Base-by-base conservation (phyloP, 495 filamentous ascomycete genomes). In the Glonium stellatum region DNA sequence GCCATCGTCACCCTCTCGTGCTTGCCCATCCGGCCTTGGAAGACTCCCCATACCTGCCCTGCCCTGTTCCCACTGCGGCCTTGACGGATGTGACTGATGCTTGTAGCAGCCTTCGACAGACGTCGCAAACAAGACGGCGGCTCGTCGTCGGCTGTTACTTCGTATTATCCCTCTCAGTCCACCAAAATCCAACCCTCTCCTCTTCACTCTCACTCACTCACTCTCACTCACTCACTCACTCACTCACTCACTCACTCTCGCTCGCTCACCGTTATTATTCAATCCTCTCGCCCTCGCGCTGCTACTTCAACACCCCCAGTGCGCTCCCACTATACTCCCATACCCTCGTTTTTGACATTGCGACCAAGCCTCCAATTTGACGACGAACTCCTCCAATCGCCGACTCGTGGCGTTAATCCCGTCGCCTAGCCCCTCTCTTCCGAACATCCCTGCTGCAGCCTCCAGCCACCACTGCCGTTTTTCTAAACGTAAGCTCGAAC, bases 291-390 rank as follows among this genome's bases (percentile, higher is more conserved):
- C 27, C 27, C 27, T 31, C 27, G 27, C 27, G 6, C 27, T 31
- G 27, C 27, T 6, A 31, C 3, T 31, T 31, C 27, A 2, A 31
- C 27, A 6, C 21, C 42, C 15, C 42, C 5, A 3, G 21, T 22
- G 10, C 42, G 5, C n/a, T 22, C 15, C n/a, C 42, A 47, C 21
- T 47, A n/a, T 9, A 2, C 15, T 23, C 48, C 15, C 22, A 2
- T n/a, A 51, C 48, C 22, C 13, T 51, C 48, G 48, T 51, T 51
- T 51, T 51, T 51, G 48, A 6, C 25, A 51, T 51, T 44, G 39
- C 4, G 18, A 18, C 39, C 13, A 44, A 18, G 39, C 39, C 12
- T 18, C 10, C n/a, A n/a, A 18, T 15, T 44, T 44, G 39, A 44
- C 10, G 39, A 44, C 5, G 48, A 13, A 18, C 48, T 19, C 39